Conservation (phyloP, 192 early-diverging fungal species). For the Umbelopsis isabellina region DNA sequence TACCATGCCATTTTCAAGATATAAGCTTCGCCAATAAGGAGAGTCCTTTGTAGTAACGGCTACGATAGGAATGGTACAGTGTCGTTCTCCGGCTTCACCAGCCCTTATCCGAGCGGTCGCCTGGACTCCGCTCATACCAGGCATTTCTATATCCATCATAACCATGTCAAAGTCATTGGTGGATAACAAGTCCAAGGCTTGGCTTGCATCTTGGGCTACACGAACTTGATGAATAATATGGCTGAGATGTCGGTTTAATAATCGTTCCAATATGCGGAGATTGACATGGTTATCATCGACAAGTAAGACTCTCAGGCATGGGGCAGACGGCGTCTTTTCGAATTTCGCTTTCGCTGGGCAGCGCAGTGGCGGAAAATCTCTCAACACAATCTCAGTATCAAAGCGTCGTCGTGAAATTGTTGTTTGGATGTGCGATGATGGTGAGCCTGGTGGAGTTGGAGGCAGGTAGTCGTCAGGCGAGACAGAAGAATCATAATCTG, state of each 20-base stretch:
- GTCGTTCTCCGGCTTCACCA: slow-evolving; percentile 30
- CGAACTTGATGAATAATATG: slow-evolving; percentile 46
- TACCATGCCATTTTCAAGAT: slow-evolving; percentile 62
- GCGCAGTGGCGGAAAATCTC: not conserved
- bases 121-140: slow-evolving; percentile 61
- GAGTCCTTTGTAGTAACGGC: slow-evolving; percentile 66
- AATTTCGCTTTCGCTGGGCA: not conserved
- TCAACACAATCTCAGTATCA: not conserved
- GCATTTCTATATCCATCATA: slow-evolving; percentile 76
- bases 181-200: slow-evolving; percentile 52
- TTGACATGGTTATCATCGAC: slow-evolving; percentile 75
- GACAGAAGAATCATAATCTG: not conserved
- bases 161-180: slow-evolving; percentile 57
- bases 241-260: slow-evolving; percentile 57
- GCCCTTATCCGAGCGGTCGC: slow-evolving; percentile 57
- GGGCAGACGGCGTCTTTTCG: not conserved
- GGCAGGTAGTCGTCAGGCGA: not conserved
- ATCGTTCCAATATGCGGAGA: slow-evolving; percentile 59
- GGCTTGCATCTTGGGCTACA: slow-evolving; percentile 48
- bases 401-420: not conserved
- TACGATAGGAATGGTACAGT: slow-evolving; percentile 57
- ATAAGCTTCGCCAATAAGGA: slow-evolving; percentile 51
- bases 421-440: slow-evolving; percentile 4
- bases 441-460: slow-evolving; percentile 16
- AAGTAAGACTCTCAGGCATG: slow-evolving; percentile 55